Evolutionary conservation across 768 basidiomycete genomes (phyloP).

Genomic region (Hygrophorus pudorinus): DNA sequence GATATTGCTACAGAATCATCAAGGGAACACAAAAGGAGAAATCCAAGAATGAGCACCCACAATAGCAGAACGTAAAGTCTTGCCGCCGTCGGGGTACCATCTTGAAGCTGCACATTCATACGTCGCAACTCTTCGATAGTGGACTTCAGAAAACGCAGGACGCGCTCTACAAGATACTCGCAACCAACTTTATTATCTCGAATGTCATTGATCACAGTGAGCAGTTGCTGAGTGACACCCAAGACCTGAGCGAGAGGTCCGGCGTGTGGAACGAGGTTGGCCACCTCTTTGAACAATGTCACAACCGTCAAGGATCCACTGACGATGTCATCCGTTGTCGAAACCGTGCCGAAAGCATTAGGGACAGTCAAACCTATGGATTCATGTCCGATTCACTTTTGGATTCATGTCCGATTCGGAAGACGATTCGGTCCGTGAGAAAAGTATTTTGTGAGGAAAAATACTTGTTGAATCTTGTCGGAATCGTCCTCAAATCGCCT

Average conservation of each 20-base stretch:
- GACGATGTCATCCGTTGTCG: neutral
- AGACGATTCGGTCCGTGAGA: too few species aligned
- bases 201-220: neutral
- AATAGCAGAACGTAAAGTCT: neutral
- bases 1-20: neutral
- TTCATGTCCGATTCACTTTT: too few species aligned
- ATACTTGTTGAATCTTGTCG: too few species aligned
- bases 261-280: neutral
- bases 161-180: neutral
- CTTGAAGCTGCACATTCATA: neutral
- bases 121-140: neutral
- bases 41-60: neutral
- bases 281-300: neutral
- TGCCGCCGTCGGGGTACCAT: slow-evolving; percentile 1
- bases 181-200: neutral
- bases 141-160: neutral
- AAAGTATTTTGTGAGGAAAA: too few species aligned
- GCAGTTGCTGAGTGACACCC: neutral
- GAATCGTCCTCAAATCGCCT: too few species aligned
- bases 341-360: too few species aligned
- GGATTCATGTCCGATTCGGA: too few species aligned
- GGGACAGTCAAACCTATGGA: too few species aligned
- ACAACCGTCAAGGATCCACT: neutral
- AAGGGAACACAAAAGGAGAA: neutral
- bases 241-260: slow-evolving; percentile 1